Evolutionary conservation across 2,329 filamentous ascomycete genomes (phyloP), one percentile per base, ranked within the genome.

Genomic region (Colletotrichum trifolii): DNA sequence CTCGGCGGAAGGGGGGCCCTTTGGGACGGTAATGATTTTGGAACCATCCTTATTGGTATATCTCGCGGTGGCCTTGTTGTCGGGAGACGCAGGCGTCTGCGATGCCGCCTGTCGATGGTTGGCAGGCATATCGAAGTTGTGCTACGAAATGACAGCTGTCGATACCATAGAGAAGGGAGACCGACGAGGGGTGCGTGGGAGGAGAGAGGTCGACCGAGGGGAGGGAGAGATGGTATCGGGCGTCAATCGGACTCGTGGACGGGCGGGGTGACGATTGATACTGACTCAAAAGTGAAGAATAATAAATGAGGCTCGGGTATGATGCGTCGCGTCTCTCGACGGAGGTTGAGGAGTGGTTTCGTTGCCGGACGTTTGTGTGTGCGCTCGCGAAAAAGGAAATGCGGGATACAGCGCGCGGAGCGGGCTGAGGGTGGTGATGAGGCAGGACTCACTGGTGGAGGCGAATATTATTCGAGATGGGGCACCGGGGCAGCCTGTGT

Each of bases 31-130:
- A 73, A 90, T 89, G 76, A 88, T 88, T 79, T 90, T 90, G 67
- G 87, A 89, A 64, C 88, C 88, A 79, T 91, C 87, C 75, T 89
- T 89, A 73, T 89, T 90, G 66, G 83, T 87, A 73, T 89, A 89
- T 72, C 88, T 89, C 35, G 87, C 83, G 15, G 84, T 87, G 62
- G 76, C 71, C 73, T 83, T 85, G 54, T 79, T 78, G 65, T 80
- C 81, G 56, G 86, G 83, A 65, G 85, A 86, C 69, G 82, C 75
- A 71, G 86, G 82, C 68, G 79, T 74, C 72, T 81, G 81, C 60
- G 77, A 72, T 71, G 82, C 81, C 75, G 82, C 76, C 74, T 81
- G 82, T 73, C 81, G 81, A 74, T 82, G 81, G 75, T 83, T 84
- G 76, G 82, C 78, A 77, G 84, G 84, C 85, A 82, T 82, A 34